phyloP scores from a whole-genome alignment of 768 basidiomycete species.

The Hypholoma sublateritium region DNA sequence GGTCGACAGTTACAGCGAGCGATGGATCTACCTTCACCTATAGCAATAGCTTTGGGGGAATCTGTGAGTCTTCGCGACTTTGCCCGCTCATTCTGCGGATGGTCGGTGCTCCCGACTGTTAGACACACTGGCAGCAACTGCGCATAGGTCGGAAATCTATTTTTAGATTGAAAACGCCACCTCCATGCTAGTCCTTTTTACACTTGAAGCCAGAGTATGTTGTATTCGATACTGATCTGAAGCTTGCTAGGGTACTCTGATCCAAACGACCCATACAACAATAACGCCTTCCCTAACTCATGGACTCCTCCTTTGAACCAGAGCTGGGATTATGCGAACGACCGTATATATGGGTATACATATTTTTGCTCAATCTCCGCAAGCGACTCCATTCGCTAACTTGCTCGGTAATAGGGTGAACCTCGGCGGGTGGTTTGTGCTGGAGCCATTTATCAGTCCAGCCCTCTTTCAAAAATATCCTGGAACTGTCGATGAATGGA shows the following conservation, averaged over 20 bases:
- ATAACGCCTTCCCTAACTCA: conserved; percentile 69
- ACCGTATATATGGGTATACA: conserved; percentile 43
- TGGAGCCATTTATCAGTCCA: conserved; percentile 78
- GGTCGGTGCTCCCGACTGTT: background rate
- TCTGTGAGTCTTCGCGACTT: conserved; percentile 46
- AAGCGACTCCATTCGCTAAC: conserved; percentile 8
- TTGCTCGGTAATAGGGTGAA: conserved; percentile 54
- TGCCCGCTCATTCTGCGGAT: background rate
- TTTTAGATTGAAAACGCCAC: background rate
- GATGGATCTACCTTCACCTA: conserved; percentile 79
- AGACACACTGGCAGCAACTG: background rate
- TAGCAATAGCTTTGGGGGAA: conserved; percentile 73
- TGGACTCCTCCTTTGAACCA: conserved; percentile 82
- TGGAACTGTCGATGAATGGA: conserved; percentile 62
- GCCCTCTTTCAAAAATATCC: conserved; percentile 61
- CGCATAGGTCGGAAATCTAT: background rate
- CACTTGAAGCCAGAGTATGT: background rate
- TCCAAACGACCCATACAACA: conserved; percentile 73
- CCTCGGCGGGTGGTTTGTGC: conserved; percentile 72
- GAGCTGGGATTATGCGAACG: conserved; percentile 66
- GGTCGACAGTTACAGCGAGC: conserved; percentile 59
- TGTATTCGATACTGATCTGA: conserved; percentile 1
- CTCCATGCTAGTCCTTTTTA: too few relatives aligned
- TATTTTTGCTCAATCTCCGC: background rate
- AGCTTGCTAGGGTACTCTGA: conserved; percentile 55